These are phyloP conservation scores for Beauveria caledonica DNA, from an alignment of 2,329 filamentous ascomycete genomes.

Conservation along the genomic window DNA sequence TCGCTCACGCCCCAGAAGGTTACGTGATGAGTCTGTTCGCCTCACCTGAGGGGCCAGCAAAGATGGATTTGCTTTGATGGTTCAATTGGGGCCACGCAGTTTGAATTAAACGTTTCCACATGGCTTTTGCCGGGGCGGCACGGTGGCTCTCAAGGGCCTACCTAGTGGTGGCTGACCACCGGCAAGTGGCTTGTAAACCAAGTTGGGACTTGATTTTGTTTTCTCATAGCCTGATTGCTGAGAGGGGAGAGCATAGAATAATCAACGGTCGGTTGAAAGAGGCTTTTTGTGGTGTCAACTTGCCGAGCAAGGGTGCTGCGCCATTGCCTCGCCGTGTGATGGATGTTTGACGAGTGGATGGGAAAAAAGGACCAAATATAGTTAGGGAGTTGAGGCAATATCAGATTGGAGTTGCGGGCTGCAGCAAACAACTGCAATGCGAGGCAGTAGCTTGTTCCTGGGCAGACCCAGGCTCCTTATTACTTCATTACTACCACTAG, in stretches of 20 bases:
- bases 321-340: too few species aligned
- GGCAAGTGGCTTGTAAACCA: neutral
- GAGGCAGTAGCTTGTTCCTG: neutral
- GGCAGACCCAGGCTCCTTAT: neutral
- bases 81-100: neutral
- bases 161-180: neutral
- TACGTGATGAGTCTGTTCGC: slow-evolving; percentile 1
- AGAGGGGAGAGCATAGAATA: neutral
- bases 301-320: neutral
- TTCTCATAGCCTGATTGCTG: too few species aligned
- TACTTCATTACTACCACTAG: too few species aligned
- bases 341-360: too few species aligned
- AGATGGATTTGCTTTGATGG: neutral
- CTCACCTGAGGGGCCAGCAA: slow-evolving; percentile 1
- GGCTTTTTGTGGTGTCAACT: neutral
- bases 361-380: too few species aligned
- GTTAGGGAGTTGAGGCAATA: too few species aligned
- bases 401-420: too few species aligned
- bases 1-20: neutral
- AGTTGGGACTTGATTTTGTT: too few species aligned
- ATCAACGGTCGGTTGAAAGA: neutral
- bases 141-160: neutral
- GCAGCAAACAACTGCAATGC: too few species aligned
- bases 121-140: neutral
- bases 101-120: neutral